Base-by-base conservation (phyloP, 495 filamentous ascomycete genomes). In the Penicillium antarcticum region DNA sequence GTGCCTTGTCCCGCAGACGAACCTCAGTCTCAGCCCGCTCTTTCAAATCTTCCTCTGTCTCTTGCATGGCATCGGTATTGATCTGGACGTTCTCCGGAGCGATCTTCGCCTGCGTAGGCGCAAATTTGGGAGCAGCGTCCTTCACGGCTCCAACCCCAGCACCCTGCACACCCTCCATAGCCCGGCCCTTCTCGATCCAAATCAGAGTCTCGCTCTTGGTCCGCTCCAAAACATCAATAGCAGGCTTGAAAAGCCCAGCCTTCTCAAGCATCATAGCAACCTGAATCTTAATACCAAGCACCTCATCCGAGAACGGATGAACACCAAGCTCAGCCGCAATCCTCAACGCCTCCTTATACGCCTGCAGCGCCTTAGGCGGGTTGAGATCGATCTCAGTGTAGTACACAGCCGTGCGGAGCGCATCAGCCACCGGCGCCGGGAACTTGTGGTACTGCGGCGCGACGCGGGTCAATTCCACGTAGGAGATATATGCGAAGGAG, bases 261-360 rank as follows among this genome's bases (percentile, higher is more conserved):
- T 87, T 85, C 72, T 96, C 89, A 55, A 95, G 72, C 74, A 95
- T 81, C 12, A 74, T 76, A 3, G 89, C 85, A 4, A 96, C 66
- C 67, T 89, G 84, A 26, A 96, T 81, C 71, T 89, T 94, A 16
- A 99, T 80, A 1, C 94, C 94, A 41, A 96, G 73, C 12, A 97
- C 81, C 60, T 96, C 94, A 51, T 96, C 87, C 3, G 86, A 88
- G 58, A 89, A 94, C 3, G 87, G 87, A 65, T 97, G 88, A 72
- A 99, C 83, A 0, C 82, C 80, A 36, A 86, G 56, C 60, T 92
- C 83, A 16, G 80, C 66, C 32, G 88, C 89, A 13, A 83, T 74
- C 52, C 78, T 71, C 36, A 97, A 67, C 2, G 92, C 94, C 41
- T 84, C 75, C 51, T 81, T 81, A 66, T 95, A 97, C 67, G 90